Conservation (phyloP, 164 flowering plant species). For the Vitis amurensis region DNA sequence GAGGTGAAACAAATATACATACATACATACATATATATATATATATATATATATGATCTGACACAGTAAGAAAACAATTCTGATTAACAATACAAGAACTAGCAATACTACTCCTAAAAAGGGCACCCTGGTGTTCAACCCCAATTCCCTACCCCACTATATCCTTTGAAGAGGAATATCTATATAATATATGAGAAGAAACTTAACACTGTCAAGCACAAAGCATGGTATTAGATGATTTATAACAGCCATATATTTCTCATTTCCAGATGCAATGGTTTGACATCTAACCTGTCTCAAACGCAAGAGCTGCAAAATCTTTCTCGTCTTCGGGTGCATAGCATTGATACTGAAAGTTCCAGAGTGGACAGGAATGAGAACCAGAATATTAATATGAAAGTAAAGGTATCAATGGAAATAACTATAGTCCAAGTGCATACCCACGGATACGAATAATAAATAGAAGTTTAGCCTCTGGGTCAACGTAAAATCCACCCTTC, state of each 20-base stretch:
- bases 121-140: too few species aligned
- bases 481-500: slow-evolving; percentile 29
- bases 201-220: not conserved
- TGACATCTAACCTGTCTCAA: slow-evolving; percentile 18
- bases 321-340: slow-evolving; percentile 16
- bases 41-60: too few species aligned
- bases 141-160: too few species aligned
- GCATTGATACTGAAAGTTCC: slow-evolving; percentile 17
- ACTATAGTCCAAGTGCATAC: not conserved
- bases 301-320: slow-evolving; percentile 30
- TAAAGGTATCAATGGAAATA: not conserved
- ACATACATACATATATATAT: too few species aligned
- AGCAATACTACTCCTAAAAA: too few species aligned
- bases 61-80: too few species aligned
- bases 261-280: too few species aligned
- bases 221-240: not conserved
- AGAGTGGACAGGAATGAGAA: not conserved
- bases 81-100: too few species aligned
- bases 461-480: slow-evolving; percentile 26
- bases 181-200: not conserved
- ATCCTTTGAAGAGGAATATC: not conserved
- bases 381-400: not conserved
- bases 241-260: too few species aligned
- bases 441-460: slow-evolving; percentile 29
- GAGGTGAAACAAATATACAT: too few species aligned